Base-by-base conservation (phyloP, 1,284 basidiomycete species). In the Pseudozyma tsukubaensis region DNA sequence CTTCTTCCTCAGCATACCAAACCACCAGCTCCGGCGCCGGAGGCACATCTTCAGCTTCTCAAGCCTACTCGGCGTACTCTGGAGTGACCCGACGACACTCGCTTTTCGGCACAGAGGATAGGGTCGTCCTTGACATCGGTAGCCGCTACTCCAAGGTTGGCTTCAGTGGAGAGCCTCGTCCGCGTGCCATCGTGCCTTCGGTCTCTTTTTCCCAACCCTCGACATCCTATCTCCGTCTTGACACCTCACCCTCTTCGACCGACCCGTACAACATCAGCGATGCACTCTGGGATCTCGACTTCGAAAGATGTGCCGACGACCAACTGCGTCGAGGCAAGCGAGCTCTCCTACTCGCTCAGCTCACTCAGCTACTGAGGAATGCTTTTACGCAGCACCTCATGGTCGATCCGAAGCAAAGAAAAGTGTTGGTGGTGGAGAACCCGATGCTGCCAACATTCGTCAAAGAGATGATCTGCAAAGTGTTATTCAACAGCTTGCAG, bases 331-430 rank as follows among this genome's bases (percentile, higher is more conserved):
- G 72, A 32, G 63, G 59, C 48, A 75, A 59, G 56, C 59, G 70
- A 8, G 68, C 69, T 8, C 44, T 67, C 2, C 57, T 83, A 12
- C 64, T 76, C 12, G 78, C 70, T 11, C 59, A 67, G 34, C 61
- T 83, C n/a, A 70, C 54, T 0, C 69, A 71, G 54, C 62, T 82
- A 14, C 39, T 83, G 0, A 65, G 79, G 11, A 59, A 42, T 14
- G 63, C 80, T 2, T 83, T 77, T 50, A 69, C 74, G 14, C 70
- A 83, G 79, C 92, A 93, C 60, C 88, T 99, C 48, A 88, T 97
- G 84, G 92, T 92, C 68, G 97, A 98, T 83, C 92, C 95, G 0
- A 96, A 94, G 84, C 91, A 93, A 37, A 89, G 96, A 51, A 97
- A 96, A 84, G 91, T 99, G 60, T 92, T 98, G 52, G 82, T 99